Percentiles rank a stretch among this genome's conserved stretches.
Evolutionary conservation across 1,284 basidiomycete genomes (phyloP).

Genomic region (Austropuccinia psidii): DNA sequence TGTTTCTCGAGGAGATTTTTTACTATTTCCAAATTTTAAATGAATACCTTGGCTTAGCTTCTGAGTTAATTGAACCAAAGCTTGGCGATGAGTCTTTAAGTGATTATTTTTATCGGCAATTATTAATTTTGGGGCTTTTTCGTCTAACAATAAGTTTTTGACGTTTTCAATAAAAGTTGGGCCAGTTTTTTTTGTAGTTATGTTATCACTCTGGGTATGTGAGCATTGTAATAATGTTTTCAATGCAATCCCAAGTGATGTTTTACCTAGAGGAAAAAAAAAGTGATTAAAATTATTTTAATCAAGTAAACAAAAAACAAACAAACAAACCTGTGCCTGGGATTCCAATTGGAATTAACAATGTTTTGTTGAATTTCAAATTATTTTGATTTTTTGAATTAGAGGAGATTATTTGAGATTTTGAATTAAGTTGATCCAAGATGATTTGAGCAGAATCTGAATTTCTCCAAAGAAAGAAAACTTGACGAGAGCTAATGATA

Average conservation of each 20-base stretch:
- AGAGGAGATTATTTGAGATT: neutral
- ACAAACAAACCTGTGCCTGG: conserved; percentile 68
- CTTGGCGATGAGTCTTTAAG: conserved; percentile 22
- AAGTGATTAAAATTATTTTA: neutral
- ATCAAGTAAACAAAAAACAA: neutral
- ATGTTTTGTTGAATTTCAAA: conserved; percentile 60
- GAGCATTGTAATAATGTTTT: conserved; percentile 68
- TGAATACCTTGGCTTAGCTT: conserved; percentile 6
- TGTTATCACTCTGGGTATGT: conserved; percentile 88
- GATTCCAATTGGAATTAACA: conserved; percentile 80
- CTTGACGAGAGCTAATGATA: conserved; percentile 9
- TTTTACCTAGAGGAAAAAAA: conserved; percentile 57
- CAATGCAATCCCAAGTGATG: conserved; percentile 71
- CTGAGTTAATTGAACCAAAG: neutral
- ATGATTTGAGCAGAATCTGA: neutral
- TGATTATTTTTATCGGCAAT: conserved; percentile 33
- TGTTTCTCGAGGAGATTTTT: neutral
- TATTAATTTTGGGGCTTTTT: neutral
- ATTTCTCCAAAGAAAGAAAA: conserved; percentile 12
- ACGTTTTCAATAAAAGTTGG: conserved; percentile 72
- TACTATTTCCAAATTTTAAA: neutral
- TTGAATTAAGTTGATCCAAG: neutral
- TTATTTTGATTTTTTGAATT: neutral
- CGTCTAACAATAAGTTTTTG: conserved; percentile 52
- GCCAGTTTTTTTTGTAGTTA: conserved; percentile 68